Evolutionary conservation across 2,329 filamentous ascomycete genomes (phyloP).

Genomic region (Penicillium sp.): DNA sequence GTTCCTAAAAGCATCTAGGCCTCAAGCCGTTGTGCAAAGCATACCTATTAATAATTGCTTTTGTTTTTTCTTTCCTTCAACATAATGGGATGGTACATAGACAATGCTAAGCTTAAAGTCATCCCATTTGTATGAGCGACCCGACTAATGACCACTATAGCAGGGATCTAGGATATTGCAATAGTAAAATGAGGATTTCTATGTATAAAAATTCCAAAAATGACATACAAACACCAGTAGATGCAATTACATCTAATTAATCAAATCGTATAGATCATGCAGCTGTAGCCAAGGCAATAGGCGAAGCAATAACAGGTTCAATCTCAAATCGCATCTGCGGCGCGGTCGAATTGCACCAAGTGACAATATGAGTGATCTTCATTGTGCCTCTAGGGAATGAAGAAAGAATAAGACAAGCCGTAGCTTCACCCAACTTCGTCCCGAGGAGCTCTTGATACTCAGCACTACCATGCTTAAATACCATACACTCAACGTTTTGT

Average conservation of each 20-base stretch:
- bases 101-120: neutral
- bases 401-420: neutral
- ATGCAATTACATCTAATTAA: neutral
- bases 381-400: neutral
- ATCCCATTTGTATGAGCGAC: neutral
- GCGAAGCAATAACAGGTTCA: neutral
- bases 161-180: too few relatives aligned
- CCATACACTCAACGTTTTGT: neutral
- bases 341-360: neutral
- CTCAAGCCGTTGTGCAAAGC: too few relatives aligned
- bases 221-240: neutral
- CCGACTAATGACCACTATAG: neutral
- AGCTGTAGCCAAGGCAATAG: neutral
- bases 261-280: neutral
- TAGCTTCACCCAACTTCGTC: neutral
- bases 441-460: conserved; percentile 5
- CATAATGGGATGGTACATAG: too few relatives aligned
- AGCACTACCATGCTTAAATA: neutral
- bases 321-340: conserved; percentile 3
- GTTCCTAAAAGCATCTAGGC: too few relatives aligned
- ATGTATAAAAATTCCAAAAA: neutral
- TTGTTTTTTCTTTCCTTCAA: too few relatives aligned
- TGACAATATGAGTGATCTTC: neutral
- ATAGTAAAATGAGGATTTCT: neutral
- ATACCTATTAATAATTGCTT: too few relatives aligned